Percentiles rank a stretch among this genome's conserved stretches.
These are phyloP conservation scores for Hirschioporus abietinus DNA, from an alignment of 768 basidiomycete genomes.

Conservation along the genomic window DNA sequence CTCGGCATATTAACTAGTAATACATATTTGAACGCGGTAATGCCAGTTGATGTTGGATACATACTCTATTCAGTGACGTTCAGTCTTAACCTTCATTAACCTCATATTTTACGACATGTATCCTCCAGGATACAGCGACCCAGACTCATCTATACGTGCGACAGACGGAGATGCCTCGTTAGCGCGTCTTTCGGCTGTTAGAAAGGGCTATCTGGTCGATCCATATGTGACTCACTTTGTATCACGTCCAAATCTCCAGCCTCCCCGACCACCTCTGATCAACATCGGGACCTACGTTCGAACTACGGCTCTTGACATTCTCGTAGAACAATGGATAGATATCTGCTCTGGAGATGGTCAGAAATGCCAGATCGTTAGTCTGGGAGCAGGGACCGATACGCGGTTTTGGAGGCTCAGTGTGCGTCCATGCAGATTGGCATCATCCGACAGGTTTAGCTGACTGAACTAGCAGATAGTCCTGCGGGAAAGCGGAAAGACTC, in stretches of 20 bases:
- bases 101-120: neutral
- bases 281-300: conserved; percentile 93
- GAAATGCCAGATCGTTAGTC: conserved; percentile 80
- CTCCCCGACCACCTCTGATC: conserved; percentile 76
- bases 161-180: conserved; percentile 82
- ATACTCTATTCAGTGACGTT: neutral
- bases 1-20: too few species aligned
- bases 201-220: conserved; percentile 75
- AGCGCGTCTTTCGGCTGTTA: conserved; percentile 81
- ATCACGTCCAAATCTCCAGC: conserved; percentile 55
- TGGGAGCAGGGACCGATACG: conserved; percentile 95
- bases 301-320: conserved; percentile 69
- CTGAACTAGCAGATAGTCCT: conserved; percentile 42
- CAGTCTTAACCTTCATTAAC: neutral
- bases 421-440: conserved; percentile 27
- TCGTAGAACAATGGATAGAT: conserved; percentile 63
- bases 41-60: neutral
- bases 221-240: conserved; percentile 67
- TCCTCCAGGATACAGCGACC: conserved; percentile 25
- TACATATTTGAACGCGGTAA: neutral
- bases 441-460: conserved; percentile 1
- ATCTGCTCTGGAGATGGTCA: conserved; percentile 36
- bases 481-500: conserved; percentile 43
- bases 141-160: conserved; percentile 60
- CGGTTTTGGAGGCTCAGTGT: conserved; percentile 90